These are phyloP conservation scores for Scleromitrula shiraiana DNA, from an alignment of 2,329 filamentous ascomycete species.

Conservation along the genomic window DNA sequence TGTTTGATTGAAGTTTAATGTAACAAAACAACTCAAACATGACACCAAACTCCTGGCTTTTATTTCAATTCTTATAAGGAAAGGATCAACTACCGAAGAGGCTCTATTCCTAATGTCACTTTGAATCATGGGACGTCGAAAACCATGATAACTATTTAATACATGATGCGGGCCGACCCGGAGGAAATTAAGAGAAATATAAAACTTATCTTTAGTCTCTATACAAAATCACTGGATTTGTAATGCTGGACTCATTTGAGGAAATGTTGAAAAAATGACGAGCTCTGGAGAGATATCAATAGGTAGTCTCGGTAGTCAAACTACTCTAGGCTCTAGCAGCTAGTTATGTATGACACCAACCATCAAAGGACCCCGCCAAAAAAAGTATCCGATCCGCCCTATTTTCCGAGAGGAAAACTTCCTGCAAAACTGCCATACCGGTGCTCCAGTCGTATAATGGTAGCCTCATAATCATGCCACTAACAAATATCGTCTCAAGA, in stretches of 20 bases:
- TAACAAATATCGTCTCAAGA: constrained; percentile 28
- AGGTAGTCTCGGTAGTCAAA: too few species aligned
- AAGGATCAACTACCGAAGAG: neutral
- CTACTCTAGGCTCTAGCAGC: too few species aligned
- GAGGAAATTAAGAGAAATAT: neutral
- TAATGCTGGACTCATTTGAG: neutral
- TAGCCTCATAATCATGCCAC: neutral
- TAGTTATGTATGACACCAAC: neutral
- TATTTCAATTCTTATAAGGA: too few species aligned
- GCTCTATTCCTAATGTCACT: neutral
- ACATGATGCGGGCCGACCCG: neutral
- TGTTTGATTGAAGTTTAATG: too few species aligned
- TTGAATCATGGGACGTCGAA: neutral
- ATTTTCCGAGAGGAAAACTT: too few species aligned
- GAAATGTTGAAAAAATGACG: neutral
- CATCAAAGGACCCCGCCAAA: neutral
- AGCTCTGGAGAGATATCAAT: neutral
- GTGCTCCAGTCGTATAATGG: neutral
- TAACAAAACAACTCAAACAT: too few species aligned
- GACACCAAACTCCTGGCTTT: too few species aligned
- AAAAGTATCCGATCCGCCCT: too few species aligned
- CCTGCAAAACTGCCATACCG: too few species aligned
- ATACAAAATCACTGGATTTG: neutral
- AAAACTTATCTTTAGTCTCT: neutral
- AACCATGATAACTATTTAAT: neutral